A percentile compares a stretch with the other conserved stretches of the same genome.
These are phyloP conservation scores for Primulina tabacum DNA, from an alignment of 257 asterid genomes.

Conservation along the genomic window DNA sequence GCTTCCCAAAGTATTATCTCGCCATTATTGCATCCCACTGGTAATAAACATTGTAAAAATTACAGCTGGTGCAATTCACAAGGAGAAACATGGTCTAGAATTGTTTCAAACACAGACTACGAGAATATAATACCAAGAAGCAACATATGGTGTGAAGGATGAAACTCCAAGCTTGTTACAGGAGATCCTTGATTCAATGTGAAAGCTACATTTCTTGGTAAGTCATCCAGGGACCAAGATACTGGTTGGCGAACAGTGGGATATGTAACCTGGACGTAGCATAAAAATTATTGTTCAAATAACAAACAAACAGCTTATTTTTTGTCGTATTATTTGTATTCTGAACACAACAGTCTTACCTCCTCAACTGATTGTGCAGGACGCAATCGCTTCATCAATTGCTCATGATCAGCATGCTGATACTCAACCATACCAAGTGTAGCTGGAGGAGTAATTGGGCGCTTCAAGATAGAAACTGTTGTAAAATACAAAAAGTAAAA, in stretches of 20 bases:
- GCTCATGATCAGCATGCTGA: slow-evolving; percentile 88
- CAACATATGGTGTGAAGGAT: slow-evolving; percentile 77
- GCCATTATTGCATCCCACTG: slow-evolving; percentile 91
- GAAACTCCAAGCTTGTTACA: slow-evolving; percentile 89
- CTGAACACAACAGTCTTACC: slow-evolving; percentile 42
- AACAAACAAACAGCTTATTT: slow-evolving; percentile 10
- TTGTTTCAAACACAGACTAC: slow-evolving; percentile 17
- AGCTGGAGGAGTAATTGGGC: slow-evolving; percentile 93
- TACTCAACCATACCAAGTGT: slow-evolving; percentile 90
- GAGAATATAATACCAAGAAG: slow-evolving; percentile 64
- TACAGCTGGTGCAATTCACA: neutral
- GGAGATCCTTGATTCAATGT: slow-evolving; percentile 85
- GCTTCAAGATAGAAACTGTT: slow-evolving; percentile 80
- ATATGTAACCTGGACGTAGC: slow-evolving; percentile 70
- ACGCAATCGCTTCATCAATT: slow-evolving; percentile 88
- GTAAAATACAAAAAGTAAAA: slow-evolving; percentile 2
- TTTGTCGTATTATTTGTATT: neutral
- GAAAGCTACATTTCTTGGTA: slow-evolving; percentile 89
- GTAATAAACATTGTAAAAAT: slow-evolving; percentile 17
- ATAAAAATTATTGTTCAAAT: slow-evolving; percentile 22
- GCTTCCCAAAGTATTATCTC: slow-evolving; percentile 93
- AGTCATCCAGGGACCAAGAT: slow-evolving; percentile 81
- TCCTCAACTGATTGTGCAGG: slow-evolving; percentile 95
- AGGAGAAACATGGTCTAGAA: slow-evolving; percentile 1
- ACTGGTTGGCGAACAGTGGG: slow-evolving; percentile 83